Evolutionary conservation across 805 yeast genomes (phyloP), one percentile per base, ranked within the genome.

Genomic region (Starmerella floricola): DNA sequence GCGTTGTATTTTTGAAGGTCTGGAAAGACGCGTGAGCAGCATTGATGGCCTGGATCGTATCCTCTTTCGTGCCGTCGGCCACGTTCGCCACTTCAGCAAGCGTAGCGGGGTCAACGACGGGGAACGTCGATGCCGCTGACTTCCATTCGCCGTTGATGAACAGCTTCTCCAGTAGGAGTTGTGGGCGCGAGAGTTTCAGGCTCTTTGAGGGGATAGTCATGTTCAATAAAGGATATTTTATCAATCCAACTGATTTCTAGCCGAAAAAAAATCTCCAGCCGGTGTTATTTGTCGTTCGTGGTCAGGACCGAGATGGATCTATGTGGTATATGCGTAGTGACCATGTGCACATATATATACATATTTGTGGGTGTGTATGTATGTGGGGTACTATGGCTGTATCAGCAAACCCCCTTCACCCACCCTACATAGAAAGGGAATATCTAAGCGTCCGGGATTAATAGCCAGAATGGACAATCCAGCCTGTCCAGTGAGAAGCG

Each of bases 61-160:
- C 71, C 36, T 73, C 79, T 3, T 65, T 57, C 10, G 69, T 61
- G 51, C 70, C 62, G 27, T 79, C 76, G 8, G 81, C 72, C 2
- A 80, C 79, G 3, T 65, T 62, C 5, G 76, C 71, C 20, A 77
- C 52, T 13, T 65, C 62, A 16, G 68, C 68, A 18, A 65, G 68
- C 20, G 71, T 68, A 0, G 93, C 93, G 4, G 96, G 96, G 58
- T 88, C 84, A 12, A 62, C 59, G 15, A 87, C 93, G 3, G 67
- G 62, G 58, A 85, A 86, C 15, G 65, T 63, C 6, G 65, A 58
- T 12, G 59, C 46, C 5, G 72, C 61, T 21, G 62, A 53, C 27
- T 74, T 58, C 94, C 94, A 86, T 52, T 76, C 64, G 31, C 95
- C 95, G 54, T 82, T 75, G 59, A 83, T 65, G 50, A 64, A 73